Percentiles rank a stretch among this genome's conserved stretches.
Conservation (phyloP, 2,329 filamentous ascomycete genomes). For the Metarhizium humberi region DNA sequence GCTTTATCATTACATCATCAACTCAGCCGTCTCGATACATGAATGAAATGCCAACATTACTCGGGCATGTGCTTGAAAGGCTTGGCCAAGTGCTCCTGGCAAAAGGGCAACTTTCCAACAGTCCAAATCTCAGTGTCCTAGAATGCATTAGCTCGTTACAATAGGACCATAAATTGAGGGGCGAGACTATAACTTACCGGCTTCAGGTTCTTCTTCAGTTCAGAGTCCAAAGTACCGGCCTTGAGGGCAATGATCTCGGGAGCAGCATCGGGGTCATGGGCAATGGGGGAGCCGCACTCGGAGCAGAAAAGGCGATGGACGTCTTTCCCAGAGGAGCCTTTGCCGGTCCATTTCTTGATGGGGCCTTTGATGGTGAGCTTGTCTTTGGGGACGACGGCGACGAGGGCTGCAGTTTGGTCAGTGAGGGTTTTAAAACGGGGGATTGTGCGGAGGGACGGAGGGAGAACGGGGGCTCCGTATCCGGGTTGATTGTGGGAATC, state of each 20-base stretch:
- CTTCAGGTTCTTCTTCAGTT: slow-evolving; percentile 60
- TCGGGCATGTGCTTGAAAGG: slow-evolving; percentile 56
- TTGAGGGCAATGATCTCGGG: slow-evolving; percentile 61
- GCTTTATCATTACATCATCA: neutral
- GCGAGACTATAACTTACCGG: slow-evolving; percentile 33
- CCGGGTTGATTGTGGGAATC: neutral
- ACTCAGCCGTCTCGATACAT: neutral
- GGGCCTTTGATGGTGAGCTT: slow-evolving; percentile 55
- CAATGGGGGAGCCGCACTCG: slow-evolving; percentile 61
- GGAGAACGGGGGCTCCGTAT: neutral
- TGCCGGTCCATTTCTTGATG: slow-evolving; percentile 53
- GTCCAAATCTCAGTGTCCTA: slow-evolving; percentile 64
- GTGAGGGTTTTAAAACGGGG: neutral
- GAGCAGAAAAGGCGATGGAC: slow-evolving; percentile 63
- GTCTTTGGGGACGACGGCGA: slow-evolving; percentile 56
- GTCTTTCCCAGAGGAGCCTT: slow-evolving; percentile 49
- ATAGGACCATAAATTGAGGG: neutral
- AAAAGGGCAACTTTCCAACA: slow-evolving; percentile 59
- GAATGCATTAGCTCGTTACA: neutral
- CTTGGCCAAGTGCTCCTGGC: slow-evolving; percentile 54
- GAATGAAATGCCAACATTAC: slow-evolving; percentile 20
- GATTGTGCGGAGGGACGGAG: neutral
- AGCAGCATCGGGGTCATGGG: slow-evolving; percentile 62
- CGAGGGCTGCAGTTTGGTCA: slow-evolving; percentile 41
- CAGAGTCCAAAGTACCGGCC: slow-evolving; percentile 52